Base-by-base conservation (phyloP, 352 stramenopile species). In the Phytophthora sansomeana region DNA sequence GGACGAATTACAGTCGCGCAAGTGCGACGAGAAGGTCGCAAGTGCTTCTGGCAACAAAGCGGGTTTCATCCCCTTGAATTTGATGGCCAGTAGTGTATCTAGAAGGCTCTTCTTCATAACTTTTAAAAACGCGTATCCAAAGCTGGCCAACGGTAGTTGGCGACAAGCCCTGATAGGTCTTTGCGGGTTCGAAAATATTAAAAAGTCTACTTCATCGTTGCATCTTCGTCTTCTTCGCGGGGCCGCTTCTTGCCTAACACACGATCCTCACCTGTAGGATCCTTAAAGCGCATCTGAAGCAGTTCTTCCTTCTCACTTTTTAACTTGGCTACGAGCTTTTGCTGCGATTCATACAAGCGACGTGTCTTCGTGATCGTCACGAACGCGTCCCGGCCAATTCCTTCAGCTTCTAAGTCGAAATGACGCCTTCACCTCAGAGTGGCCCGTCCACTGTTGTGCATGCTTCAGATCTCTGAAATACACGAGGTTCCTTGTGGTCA, bases 321-420 rank as follows among this genome's bases (percentile, higher is more conserved):
- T 7, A 59, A 50, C 11, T 29, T 54, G 6, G 29, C n/a, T n/a
- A 50, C 46, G 16, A 24, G 10, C 10, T 29, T 33, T 57, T 60
- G 56, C 6, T 56, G 48, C 13, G 38, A 6, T 26, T 68, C 36
- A 21, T 26, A 51, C 16, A 39, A 28, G 19, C 49, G 33, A 9
- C 51, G 64, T 4, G 58, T 68, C 46, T 68, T 72, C 19, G 50
- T 63, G 39, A 68, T 68, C 24, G 55, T 54, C 17, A 68, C 64
- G 42, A 59, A 59, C 33, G 58, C 57, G 19, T 67, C 38, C 0
- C 58, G 57, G 11, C 50, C 50, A 17, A 6, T 58, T 29, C 64
- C 64, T 51, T 53, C 64, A 16, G 59, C 52, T 43, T 16, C 35
- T 30, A 74, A n/a, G 11, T 32, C 41, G 24, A 69, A n/a, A 69